Conservation (phyloP, 1,284 basidiomycete genomes). For the Ustanciosporium gigantosporum region DNA sequence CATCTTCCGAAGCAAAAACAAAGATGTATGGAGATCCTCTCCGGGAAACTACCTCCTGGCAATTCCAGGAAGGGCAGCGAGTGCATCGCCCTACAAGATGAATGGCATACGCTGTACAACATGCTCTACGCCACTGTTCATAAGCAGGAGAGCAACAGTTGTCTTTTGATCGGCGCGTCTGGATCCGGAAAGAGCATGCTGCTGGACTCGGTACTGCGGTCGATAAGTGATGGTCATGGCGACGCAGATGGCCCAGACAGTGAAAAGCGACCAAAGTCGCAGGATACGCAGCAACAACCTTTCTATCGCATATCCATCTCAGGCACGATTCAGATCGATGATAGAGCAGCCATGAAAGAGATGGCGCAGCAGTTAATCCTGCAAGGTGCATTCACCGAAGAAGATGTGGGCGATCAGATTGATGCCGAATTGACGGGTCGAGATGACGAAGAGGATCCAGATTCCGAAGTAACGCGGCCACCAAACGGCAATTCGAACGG, state of each 20-base stretch:
- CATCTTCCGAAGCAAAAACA: conserved; percentile 12
- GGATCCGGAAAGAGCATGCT: conserved; percentile 50
- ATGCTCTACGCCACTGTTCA: conserved; percentile 39
- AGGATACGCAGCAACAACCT: not conserved
- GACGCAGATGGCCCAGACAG: too few species aligned
- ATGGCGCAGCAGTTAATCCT: conserved; percentile 55
- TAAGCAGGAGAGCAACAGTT: conserved; percentile 52
- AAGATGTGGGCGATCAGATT: conserved; percentile 19
- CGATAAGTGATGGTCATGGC: too few species aligned
- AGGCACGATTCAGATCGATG: conserved; percentile 46
- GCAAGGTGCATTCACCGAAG: conserved; percentile 46
- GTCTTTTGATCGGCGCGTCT: conserved; percentile 46
- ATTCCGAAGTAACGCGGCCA: not conserved
- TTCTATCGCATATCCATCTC: conserved; percentile 47
- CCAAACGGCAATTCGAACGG: not conserved
- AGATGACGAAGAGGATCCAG: conserved; percentile 7
- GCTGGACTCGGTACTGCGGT: conserved; percentile 42
- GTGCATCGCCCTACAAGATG: conserved; percentile 45
- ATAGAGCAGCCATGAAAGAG: conserved; percentile 51
- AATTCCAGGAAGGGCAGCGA: not conserved
- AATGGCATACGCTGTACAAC: conserved; percentile 37
- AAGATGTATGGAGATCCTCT: conserved; percentile 13
- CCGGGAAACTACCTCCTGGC: conserved; percentile 2
- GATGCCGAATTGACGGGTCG: conserved; percentile 1
- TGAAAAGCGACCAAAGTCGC: too few species aligned